Evolutionary conservation across 192 early-diverging fungal species (phyloP), one percentile per base, ranked within the genome.

Genomic region (Podila clonocystis): DNA sequence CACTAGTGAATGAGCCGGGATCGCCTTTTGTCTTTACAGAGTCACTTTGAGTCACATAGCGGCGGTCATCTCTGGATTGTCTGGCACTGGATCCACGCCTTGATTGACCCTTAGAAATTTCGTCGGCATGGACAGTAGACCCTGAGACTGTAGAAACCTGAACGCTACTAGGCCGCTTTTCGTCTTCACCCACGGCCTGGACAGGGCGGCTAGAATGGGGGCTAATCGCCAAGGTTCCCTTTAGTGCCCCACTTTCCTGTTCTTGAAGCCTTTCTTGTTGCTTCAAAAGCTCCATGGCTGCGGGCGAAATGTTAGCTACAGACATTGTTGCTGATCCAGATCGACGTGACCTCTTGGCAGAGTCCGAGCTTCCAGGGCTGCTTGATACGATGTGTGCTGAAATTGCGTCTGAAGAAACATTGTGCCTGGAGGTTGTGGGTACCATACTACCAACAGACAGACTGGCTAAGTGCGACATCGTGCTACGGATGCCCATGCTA

Each of bases 191-290:
- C 12, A 24, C n/a, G 5, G 50, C 0, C n/a, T 55, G 19, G 24
- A 55, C 24, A 55, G 24, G 52, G 17, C 52, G 52, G 24, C n/a
- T n/a, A 9, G 52, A 55, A 22, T 55, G 52, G 52, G 52, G 52
- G 4, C n/a, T 55, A 26, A 9, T 12, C 24, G 52, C 24, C n/a
- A 55, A 24, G 24, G 52, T 5, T n/a, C n/a, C 24, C 24, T 55
- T 55, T 2, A 55, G 6, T 12, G 52, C 4, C 8, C 52, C 52
- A 24, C 52, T n/a, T 55, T 76, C 74, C 50, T 65, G 62, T 45
- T 57, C 17, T 20, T 79, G 69, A 30, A 72, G 75, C 26, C 55
- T 29, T 17, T 79, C 75, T 19, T 79, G 75, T 36, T 79, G 69
- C 38, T 65, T 28, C 5, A 79, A 30, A 5, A 79, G 65, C 28